Conservation (phyloP, 495 filamentous ascomycete genomes). For the Darksidea phi region DNA sequence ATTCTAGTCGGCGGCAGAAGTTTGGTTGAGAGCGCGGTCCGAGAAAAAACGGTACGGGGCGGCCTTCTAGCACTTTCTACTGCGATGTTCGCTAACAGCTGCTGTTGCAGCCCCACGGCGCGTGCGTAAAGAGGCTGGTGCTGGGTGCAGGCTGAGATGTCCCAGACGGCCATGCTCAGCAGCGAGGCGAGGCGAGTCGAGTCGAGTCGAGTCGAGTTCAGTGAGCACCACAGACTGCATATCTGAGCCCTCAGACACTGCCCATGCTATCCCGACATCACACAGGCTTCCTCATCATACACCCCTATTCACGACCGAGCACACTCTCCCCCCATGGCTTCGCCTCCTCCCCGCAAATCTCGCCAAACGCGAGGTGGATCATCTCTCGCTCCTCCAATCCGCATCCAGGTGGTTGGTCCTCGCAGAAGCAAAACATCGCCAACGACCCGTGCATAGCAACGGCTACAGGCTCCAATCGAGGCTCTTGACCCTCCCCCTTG, state of each 20-base stretch:
- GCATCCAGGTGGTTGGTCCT: neutral
- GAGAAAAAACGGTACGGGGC: neutral
- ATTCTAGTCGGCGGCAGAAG: conserved; percentile 1
- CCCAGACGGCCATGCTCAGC: too few relatives aligned
- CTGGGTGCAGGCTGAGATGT: neutral
- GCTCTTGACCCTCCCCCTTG: neutral
- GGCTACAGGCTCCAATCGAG: neutral
- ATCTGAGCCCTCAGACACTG: too few relatives aligned
- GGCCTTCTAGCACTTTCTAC: conserved; percentile 24
- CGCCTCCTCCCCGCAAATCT: neutral
- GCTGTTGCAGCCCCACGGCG: neutral
- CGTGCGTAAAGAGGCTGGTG: neutral
- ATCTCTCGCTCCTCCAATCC: conserved; percentile 4
- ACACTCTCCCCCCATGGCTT: too few relatives aligned
- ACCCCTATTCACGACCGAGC: too few relatives aligned
- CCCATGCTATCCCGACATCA: too few relatives aligned
- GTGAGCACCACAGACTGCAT: too few relatives aligned
- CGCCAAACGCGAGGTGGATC: neutral
- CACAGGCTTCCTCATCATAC: too few relatives aligned
- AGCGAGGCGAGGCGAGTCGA: too few relatives aligned
- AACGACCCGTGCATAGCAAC: neutral
- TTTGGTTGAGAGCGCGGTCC: conserved; percentile 20
- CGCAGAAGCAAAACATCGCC: conserved; percentile 1
- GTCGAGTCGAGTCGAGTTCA: too few relatives aligned
- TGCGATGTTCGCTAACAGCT: neutral